A percentile compares a stretch with the other conserved stretches of the same genome.
Conservation (phyloP, 768 basidiomycete species). For the Omphalotus guepiniiformis region DNA sequence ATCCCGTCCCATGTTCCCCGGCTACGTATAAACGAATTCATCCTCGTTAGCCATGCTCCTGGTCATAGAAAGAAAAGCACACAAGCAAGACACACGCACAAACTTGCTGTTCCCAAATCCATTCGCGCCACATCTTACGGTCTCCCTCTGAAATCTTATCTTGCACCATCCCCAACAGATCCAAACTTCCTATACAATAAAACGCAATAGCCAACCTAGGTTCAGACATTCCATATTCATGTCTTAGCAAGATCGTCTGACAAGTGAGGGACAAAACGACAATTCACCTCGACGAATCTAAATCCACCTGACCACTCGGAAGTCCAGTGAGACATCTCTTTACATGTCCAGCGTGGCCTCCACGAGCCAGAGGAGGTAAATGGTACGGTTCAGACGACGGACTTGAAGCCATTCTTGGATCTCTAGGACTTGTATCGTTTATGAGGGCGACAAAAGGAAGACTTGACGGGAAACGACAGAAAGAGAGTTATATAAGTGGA, state of each 20-base stretch:
- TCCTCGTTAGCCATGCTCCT: conserved; percentile 3
- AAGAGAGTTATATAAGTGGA: conserved; percentile 4
- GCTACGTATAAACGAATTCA: conserved; percentile 28
- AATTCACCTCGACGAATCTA: conserved; percentile 52
- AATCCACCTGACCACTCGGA: conserved; percentile 45
- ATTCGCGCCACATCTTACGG: conserved; percentile 63
- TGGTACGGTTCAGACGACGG: conserved; percentile 1
- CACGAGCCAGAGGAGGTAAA: conserved; percentile 7
- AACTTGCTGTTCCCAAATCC: conserved; percentile 89
- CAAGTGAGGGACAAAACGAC: not conserved
- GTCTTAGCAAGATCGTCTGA: not conserved
- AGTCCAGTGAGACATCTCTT: conserved; percentile 49
- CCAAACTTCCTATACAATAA: conserved; percentile 84
- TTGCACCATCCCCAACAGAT: conserved; percentile 58
- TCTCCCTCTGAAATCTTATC: conserved; percentile 46
- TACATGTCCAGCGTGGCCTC: conserved; percentile 46
- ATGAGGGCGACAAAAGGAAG: conserved; percentile 15
- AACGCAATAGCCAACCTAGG: conserved; percentile 78
- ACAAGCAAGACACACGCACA: conserved; percentile 31
- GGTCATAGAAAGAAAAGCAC: conserved; percentile 7
- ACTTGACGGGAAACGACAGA: not conserved
- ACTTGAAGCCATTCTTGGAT: conserved; percentile 20
- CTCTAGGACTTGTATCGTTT: conserved; percentile 35
- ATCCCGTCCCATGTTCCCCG: conserved; percentile 61
- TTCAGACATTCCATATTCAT: too few species aligned